Percentiles rank a stretch among this genome's conserved stretches.
These are phyloP conservation scores for Danielozyma ontarioensis DNA, from an alignment of 805 yeast genomes.

Conservation along the genomic window DNA sequence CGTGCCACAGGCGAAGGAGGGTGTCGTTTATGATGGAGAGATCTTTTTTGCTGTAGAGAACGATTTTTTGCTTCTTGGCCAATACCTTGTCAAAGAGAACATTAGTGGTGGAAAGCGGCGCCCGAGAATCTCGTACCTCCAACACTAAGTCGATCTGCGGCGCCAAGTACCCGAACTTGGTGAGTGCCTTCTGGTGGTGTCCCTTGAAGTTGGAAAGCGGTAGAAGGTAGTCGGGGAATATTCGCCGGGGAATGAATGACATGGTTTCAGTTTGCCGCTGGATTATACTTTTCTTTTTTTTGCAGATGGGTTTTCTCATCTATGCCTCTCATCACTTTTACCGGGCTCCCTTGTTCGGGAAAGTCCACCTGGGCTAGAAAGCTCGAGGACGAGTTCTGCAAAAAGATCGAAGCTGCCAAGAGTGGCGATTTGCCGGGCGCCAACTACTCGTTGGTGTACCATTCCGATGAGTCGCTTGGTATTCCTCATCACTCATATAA, in stretches of 20 bases:
- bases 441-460: slow-evolving; percentile 57
- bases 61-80: slow-evolving; percentile 48
- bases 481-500: slow-evolving; percentile 62
- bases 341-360: slow-evolving; percentile 86
- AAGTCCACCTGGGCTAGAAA: slow-evolving; percentile 70
- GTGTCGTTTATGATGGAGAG: slow-evolving; percentile 41
- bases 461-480: slow-evolving; percentile 75
- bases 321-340: slow-evolving; percentile 82
- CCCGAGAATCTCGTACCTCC: slow-evolving; percentile 85
- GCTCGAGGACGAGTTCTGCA: slow-evolving; percentile 44
- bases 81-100: slow-evolving; percentile 67
- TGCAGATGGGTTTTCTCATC: too few species aligned
- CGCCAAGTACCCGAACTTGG: slow-evolving; percentile 58
- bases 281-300: too few species aligned
- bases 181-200: slow-evolving; percentile 79
- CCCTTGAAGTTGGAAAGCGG: slow-evolving; percentile 80
- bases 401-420: slow-evolving; percentile 35
- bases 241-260: slow-evolving; percentile 59
- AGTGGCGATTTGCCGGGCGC: slow-evolving; percentile 43
- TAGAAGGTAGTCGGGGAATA: slow-evolving; percentile 72
- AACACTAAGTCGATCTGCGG: slow-evolving; percentile 78
- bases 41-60: slow-evolving; percentile 77
- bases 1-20: slow-evolving; percentile 31
- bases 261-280: slow-evolving; percentile 7
- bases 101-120: slow-evolving; percentile 82